phyloP scores from a whole-genome alignment of 768 basidiomycete genomes.

The Lactifluus subvellereus region DNA sequence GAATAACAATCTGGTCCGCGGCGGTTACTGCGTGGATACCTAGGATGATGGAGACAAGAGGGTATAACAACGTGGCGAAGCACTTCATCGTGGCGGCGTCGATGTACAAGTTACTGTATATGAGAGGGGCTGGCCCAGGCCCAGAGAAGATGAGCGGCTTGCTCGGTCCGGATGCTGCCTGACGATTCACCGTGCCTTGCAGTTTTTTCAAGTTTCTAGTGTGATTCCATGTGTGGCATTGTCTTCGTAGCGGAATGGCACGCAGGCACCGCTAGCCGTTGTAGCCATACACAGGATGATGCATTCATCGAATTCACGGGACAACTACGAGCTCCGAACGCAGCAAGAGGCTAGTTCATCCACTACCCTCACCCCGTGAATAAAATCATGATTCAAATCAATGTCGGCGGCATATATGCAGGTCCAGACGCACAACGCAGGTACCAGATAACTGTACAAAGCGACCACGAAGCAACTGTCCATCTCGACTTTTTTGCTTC shows the following conservation, averaged over 20 bases:
- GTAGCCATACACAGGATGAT: conserved; percentile 18
- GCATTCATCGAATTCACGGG: conserved; percentile 27
- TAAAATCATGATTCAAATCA: background rate
- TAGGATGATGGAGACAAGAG: background rate
- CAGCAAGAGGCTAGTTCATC: conserved; percentile 46
- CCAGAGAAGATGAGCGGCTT: background rate
- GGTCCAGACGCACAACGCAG: conserved; percentile 60
- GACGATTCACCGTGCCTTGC: no score
- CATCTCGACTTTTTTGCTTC: conserved; percentile 62
- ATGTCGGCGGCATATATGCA: conserved; percentile 27
- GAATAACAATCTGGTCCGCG: conserved; percentile 11
- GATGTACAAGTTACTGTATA: background rate
- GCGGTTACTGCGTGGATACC: background rate
- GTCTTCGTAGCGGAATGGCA: conserved; percentile 41
- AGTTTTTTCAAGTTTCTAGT: background rate
- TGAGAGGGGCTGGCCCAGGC: background rate
- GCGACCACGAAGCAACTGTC: conserved; percentile 16
- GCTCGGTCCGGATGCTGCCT: background rate
- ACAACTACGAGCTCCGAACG: conserved; percentile 45
- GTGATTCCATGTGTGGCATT: conserved; percentile 61
- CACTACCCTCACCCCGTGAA: background rate
- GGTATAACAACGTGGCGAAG: conserved; percentile 2
- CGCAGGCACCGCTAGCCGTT: conserved; percentile 6
- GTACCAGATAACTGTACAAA: conserved; percentile 26
- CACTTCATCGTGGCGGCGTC: background rate